Percentiles rank a stretch among this genome's conserved stretches.
These are phyloP conservation scores for Fennellomyces sp. DNA, from an alignment of 371 early-diverging fungal genomes.

Conservation along the genomic window DNA sequence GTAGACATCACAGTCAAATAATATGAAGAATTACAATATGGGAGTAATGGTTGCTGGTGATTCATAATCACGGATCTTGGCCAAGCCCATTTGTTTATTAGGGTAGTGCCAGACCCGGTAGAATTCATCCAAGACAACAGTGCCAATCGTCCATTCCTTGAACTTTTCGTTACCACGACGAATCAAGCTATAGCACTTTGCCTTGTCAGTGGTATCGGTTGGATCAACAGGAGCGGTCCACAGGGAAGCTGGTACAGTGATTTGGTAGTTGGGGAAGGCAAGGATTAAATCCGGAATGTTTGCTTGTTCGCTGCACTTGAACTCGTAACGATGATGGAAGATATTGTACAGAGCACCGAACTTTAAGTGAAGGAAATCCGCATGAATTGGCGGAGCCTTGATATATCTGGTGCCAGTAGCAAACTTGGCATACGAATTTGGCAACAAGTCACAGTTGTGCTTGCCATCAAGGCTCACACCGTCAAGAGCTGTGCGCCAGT, in stretches of 20 bases:
- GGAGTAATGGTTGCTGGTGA: too few species aligned
- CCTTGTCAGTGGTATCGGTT: neutral
- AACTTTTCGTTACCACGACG: slow-evolving; percentile 3
- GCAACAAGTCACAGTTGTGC: neutral
- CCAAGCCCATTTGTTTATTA: neutral
- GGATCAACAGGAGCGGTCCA: neutral
- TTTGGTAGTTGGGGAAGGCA: neutral
- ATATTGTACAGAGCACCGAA: slow-evolving; percentile 2
- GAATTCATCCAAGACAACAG: slow-evolving; percentile 2
- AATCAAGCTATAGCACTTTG: neutral
- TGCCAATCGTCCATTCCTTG: slow-evolving; percentile 10
- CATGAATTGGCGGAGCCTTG: slow-evolving; percentile 5
- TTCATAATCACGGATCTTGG: too few species aligned
- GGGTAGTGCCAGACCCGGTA: neutral
- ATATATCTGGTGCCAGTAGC: neutral
- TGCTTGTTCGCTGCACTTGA: neutral
- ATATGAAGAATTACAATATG: too few species aligned
- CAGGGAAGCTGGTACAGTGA: neutral
- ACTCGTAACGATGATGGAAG: neutral
- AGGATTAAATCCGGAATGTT: neutral
- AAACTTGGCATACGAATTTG: slow-evolving; percentile 3
- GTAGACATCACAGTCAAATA: too few species aligned
- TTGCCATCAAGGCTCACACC: neutral
- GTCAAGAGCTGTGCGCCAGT: neutral
- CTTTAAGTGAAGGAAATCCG: slow-evolving; percentile 4